A percentile compares a stretch with the other conserved stretches of the same genome.
These are phyloP conservation scores for Acaromyces ingoldii DNA, from an alignment of 1,284 basidiomycete genomes.

Conservation along the genomic window DNA sequence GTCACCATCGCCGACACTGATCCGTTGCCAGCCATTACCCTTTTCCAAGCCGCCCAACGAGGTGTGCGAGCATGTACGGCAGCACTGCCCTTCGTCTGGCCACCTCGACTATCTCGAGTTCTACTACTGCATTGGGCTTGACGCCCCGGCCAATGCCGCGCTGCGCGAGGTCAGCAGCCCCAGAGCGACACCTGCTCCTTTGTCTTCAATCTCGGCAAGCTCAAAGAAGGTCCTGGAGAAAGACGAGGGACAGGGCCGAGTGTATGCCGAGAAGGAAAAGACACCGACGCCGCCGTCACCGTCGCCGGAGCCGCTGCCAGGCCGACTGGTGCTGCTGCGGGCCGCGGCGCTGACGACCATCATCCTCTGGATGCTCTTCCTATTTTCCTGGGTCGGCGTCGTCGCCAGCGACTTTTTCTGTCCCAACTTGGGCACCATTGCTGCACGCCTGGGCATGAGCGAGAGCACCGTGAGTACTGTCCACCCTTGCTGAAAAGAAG, in stretches of 20 bases:
- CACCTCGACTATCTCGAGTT: slow-evolving; percentile 37
- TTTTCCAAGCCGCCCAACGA: slow-evolving; percentile 9
- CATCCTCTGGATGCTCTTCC: slow-evolving; percentile 33
- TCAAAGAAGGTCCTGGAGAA: too few relatives aligned
- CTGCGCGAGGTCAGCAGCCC: neutral
- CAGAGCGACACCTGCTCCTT: neutral
- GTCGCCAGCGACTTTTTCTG: slow-evolving; percentile 50
- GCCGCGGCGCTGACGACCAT: slow-evolving; percentile 20
- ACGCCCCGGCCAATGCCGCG: neutral
- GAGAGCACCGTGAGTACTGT: slow-evolving; percentile 31
- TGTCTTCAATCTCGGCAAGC: neutral
- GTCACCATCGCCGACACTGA: neutral
- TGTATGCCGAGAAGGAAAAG: neutral
- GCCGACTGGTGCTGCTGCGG: slow-evolving; percentile 16
- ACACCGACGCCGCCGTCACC: neutral
- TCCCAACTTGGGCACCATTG: slow-evolving; percentile 46
- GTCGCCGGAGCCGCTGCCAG: neutral
- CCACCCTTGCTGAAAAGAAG: neutral
- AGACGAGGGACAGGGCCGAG: too few relatives aligned
- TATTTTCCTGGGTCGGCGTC: slow-evolving; percentile 46
- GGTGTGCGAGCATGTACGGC: slow-evolving; percentile 30
- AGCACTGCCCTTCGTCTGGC: slow-evolving; percentile 29
- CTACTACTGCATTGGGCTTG: slow-evolving; percentile 40
- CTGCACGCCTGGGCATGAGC: slow-evolving; percentile 35
- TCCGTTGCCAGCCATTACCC: neutral